Evolutionary conservation across 495 filamentous ascomycete species (phyloP), one percentile per base, ranked within the genome.

Genomic region (Annulohypoxylon maeteangense): DNA sequence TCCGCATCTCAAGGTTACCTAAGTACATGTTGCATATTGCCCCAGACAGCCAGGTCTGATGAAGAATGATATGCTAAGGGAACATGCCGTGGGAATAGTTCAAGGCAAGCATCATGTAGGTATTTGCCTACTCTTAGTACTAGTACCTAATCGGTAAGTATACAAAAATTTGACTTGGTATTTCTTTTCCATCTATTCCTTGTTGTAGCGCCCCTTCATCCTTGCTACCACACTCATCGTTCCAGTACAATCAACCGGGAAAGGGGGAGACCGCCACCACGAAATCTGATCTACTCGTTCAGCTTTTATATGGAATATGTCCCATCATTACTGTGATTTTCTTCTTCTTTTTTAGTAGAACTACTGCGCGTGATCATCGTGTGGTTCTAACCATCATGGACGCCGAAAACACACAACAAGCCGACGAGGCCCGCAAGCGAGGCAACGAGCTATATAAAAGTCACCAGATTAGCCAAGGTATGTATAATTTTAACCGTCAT

Each of bases 391-490:
- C 14, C 51, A 59, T 25, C 29, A 65, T 65, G 68, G 55, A 20
- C 20, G 14, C 27, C 20, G 23, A 32, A 7, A 48, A 14, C 6
- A 38, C 16, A 18, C 27, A 40, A 20, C 14, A 25, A 6, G 40
- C 54, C 18, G 7, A 42, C 36, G 20, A 58, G 34, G 58, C 25
- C 36, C 44, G 58, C 22, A 42, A 62, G 32, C 48, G 31, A 55
- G 62, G 69, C 6, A 64, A 63, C 18, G 50, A 38, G 3, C 34
- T 62, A 5, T 71, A 62, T n/a, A 16, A 27, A 14, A 44, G 67
- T 34, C 29, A 56, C 10, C 38, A 29, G n/a, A 16, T 62, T 14
- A 20, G 18, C 22, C 25, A 67, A 62, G 65, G 57, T 62, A 27
- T 18, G 63, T 4, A 55, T 29, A n/a, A n/a, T n/a, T n/a, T n/a